Percentiles rank a stretch among this genome's conserved stretches.
Conservation (phyloP, 2,329 filamentous ascomycete species). For the Xylaria sp. region DNA sequence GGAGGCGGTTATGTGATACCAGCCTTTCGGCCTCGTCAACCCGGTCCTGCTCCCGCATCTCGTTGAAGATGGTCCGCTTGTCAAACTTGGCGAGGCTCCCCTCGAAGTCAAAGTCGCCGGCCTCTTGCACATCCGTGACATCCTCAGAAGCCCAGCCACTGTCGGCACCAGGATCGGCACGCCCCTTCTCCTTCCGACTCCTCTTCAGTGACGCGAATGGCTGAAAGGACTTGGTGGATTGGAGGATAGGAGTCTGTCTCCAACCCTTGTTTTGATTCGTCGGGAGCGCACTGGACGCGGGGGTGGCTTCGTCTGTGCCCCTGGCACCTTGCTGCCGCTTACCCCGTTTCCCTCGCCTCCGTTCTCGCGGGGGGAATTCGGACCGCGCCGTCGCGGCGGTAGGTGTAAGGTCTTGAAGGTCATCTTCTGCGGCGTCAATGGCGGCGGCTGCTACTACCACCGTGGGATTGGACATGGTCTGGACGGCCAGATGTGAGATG, state of each 20-base stretch:
- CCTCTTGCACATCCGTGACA: slow-evolving; percentile 90
- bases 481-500: slow-evolving; percentile 37
- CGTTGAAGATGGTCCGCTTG: slow-evolving; percentile 89
- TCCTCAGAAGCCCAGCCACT: slow-evolving; percentile 97
- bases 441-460: not conserved
- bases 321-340: slow-evolving; percentile 38
- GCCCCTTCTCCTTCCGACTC: slow-evolving; percentile 58
- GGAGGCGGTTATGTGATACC: slow-evolving; percentile 83
- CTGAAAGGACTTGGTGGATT: slow-evolving; percentile 71
- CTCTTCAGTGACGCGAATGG: slow-evolving; percentile 70
- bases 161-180: slow-evolving; percentile 56
- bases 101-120: slow-evolving; percentile 95
- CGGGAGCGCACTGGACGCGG: slow-evolving; percentile 38
- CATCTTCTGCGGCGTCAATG: slow-evolving; percentile 40
- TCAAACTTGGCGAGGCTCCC: slow-evolving; percentile 93
- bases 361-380: slow-evolving; percentile 34
- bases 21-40: slow-evolving; percentile 91
- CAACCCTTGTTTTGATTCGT: slow-evolving; percentile 61
- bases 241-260: slow-evolving; percentile 68
- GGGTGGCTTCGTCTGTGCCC: slow-evolving; percentile 34
- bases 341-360: slow-evolving; percentile 41
- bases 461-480: slow-evolving; percentile 33
- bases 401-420: slow-evolving; percentile 36
- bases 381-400: slow-evolving; percentile 32
- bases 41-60: slow-evolving; percentile 88